Percentiles rank a stretch among this genome's conserved stretches.
Evolutionary conservation across 257 asterid species (phyloP).

Genomic region (Verbena officinalis): DNA sequence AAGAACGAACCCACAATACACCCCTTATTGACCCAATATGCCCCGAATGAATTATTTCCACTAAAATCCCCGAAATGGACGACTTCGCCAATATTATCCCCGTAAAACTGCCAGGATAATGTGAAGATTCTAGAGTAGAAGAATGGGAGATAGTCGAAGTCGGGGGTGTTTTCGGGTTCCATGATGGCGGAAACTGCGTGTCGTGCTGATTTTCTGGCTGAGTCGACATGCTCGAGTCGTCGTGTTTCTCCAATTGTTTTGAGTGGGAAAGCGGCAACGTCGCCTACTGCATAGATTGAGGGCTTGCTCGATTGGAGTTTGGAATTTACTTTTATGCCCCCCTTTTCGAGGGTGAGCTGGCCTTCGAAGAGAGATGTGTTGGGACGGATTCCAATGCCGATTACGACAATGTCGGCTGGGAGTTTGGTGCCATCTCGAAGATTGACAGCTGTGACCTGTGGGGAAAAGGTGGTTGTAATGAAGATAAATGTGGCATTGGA

Average conservation of each 20-base stretch:
- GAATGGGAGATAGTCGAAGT: conserved; percentile 80
- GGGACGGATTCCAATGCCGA: conserved; percentile 94
- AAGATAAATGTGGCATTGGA: background rate
- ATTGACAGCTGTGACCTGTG: conserved; percentile 79
- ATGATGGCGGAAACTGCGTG: conserved; percentile 76
- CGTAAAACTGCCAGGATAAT: conserved; percentile 86
- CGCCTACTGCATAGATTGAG: conserved; percentile 85
- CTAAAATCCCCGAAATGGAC: conserved; percentile 75
- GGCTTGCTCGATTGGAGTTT: conserved; percentile 77
- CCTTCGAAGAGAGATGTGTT: conserved; percentile 91
- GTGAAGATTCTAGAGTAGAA: conserved; percentile 89
- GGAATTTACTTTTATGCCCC: conserved; percentile 86
- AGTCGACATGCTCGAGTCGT: conserved; percentile 87
- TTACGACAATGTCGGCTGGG: conserved; percentile 82
- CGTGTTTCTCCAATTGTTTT: conserved; percentile 70
- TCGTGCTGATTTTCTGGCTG: conserved; percentile 75
- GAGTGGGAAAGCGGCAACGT: conserved; percentile 85
- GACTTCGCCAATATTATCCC: conserved; percentile 71
- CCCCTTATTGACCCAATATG: conserved; percentile 79
- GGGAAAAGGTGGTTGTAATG: conserved; percentile 9
- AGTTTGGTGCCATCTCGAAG: conserved; percentile 79
- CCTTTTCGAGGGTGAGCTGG: conserved; percentile 84
- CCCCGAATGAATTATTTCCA: conserved; percentile 52
- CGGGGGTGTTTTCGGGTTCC: conserved; percentile 58
- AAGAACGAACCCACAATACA: conserved; percentile 78